These are phyloP conservation scores for Linderniella brevidens DNA, from an alignment of 257 asterid species.

Conservation along the genomic window DNA sequence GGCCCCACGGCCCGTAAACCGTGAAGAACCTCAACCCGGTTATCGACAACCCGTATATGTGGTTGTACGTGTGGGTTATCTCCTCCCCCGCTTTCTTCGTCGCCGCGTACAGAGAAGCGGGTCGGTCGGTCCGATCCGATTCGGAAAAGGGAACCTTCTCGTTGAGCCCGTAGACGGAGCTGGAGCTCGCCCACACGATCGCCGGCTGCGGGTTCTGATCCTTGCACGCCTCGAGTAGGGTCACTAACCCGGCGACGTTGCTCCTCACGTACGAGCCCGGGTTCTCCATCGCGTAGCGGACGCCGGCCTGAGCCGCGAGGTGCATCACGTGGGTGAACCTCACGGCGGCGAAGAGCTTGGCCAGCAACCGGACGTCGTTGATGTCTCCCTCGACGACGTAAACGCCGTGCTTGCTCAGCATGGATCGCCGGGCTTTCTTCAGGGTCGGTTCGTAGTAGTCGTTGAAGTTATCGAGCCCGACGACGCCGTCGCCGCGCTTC, in stretches of 20 bases:
- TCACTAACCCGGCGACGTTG: conserved; percentile 30
- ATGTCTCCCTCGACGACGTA: conserved; percentile 31
- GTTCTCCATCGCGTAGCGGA: conserved; percentile 34
- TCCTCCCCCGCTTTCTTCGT: conserved; percentile 41
- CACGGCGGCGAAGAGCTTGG: conserved; percentile 27
- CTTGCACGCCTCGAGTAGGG: conserved; percentile 26
- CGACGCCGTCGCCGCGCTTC: conserved; percentile 84
- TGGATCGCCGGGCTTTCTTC: conserved; percentile 19
- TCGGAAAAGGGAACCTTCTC: conserved; percentile 31
- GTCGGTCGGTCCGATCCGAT: conserved; percentile 32
- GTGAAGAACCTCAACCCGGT: conserved; percentile 39
- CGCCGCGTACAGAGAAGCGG: conserved; percentile 37
- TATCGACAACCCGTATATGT: conserved; percentile 28
- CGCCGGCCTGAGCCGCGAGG: conserved; percentile 41
- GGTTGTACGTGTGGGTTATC: conserved; percentile 35
- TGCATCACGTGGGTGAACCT: conserved; percentile 34
- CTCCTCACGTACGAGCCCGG: conserved; percentile 34
- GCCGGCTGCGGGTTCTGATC: conserved; percentile 31
- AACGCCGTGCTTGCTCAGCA: conserved; percentile 12
- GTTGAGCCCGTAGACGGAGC: conserved; percentile 37
- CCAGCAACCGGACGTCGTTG: conserved; percentile 27
- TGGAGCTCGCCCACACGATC: conserved; percentile 35
- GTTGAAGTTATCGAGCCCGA: conserved; percentile 70
- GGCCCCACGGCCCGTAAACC: conserved; percentile 41
- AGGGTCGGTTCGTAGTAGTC: conserved; percentile 46